Evolutionary conservation across 768 basidiomycete genomes (phyloP).

Genomic region (Rhizopogon vesiculosus): DNA sequence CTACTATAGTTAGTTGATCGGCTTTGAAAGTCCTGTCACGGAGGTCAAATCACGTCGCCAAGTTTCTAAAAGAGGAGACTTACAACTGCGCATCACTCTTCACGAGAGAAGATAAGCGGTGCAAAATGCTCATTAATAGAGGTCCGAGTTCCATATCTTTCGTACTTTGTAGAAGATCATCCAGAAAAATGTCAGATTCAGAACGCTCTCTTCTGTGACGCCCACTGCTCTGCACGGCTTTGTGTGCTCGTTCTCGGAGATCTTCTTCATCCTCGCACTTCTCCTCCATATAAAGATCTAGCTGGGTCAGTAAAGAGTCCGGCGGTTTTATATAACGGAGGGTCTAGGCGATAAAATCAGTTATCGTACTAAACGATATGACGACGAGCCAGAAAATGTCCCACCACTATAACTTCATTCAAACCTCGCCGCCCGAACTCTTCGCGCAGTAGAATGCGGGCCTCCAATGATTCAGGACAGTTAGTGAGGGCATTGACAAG

Average conservation of each 20-base stretch:
- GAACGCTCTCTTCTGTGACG: slow-evolving; percentile 25
- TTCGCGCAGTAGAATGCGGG: slow-evolving; percentile 73
- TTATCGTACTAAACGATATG: background rate
- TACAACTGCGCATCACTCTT: slow-evolving; percentile 59
- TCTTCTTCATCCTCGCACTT: slow-evolving; percentile 90
- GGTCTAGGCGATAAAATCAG: slow-evolving; percentile 38
- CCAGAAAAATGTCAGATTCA: slow-evolving; percentile 51
- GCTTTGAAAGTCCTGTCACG: slow-evolving; percentile 54
- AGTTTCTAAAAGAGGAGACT: slow-evolving; percentile 20
- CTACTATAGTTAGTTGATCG: slow-evolving; percentile 53
- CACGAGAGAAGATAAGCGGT: slow-evolving; percentile 50
- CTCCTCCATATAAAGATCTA: slow-evolving; percentile 82
- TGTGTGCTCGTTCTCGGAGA: slow-evolving; percentile 60
- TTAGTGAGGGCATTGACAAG: slow-evolving; percentile 78
- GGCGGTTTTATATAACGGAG: slow-evolving; percentile 74
- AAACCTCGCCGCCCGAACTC: slow-evolving; percentile 80
- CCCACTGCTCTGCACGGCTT: slow-evolving; percentile 23
- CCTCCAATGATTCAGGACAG: slow-evolving; percentile 72
- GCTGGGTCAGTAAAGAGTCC: slow-evolving; percentile 70
- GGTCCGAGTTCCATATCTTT: slow-evolving; percentile 33
- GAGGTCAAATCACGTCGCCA: slow-evolving; percentile 1
- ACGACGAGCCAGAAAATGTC: slow-evolving; percentile 23
- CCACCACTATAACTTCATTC: slow-evolving; percentile 79
- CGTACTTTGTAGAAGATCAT: slow-evolving; percentile 57
- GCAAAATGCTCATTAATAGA: slow-evolving; percentile 53